These are phyloP conservation scores for Dorcoceras hygrometricum DNA, from an alignment of 257 asterid genomes.

Conservation along the genomic window DNA sequence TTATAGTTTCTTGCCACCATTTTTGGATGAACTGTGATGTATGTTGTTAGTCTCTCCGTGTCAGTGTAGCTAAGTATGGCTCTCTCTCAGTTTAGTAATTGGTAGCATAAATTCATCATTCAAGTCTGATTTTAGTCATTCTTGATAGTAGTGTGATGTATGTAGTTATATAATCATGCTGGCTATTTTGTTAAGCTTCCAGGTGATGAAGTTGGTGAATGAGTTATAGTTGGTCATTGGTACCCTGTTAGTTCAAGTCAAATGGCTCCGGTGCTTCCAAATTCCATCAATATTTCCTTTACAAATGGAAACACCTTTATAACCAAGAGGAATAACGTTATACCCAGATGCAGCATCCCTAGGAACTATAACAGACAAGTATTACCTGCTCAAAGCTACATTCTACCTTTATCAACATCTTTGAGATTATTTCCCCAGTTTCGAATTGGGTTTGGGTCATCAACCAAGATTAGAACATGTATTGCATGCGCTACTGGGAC, in stretches of 20 bases:
- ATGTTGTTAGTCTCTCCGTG: background rate
- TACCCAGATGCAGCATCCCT: constrained; percentile 45
- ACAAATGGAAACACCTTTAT: constrained; percentile 39
- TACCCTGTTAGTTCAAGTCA: constrained; percentile 28
- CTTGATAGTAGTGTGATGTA: too few relatives aligned
- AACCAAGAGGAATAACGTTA: constrained; percentile 36
- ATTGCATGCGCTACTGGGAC: constrained; percentile 56
- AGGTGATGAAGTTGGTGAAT: constrained; percentile 44
- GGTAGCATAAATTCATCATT: background rate
- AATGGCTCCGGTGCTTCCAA: constrained; percentile 61
- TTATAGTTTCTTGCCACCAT: background rate
- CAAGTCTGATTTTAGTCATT: too few relatives aligned
- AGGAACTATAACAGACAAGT: constrained; percentile 41
- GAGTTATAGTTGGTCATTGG: constrained; percentile 29
- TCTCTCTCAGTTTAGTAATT: too few relatives aligned
- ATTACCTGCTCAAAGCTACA: constrained; percentile 45
- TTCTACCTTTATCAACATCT: constrained; percentile 70
- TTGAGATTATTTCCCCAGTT: constrained; percentile 75
- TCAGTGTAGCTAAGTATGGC: background rate
- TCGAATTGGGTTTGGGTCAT: constrained; percentile 41
- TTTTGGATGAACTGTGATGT: background rate
- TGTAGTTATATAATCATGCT: too few relatives aligned
- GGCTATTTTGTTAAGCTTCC: constrained; percentile 18
- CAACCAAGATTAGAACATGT: constrained; percentile 38
- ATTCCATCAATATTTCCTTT: constrained; percentile 42